Evolutionary conservation across 108 stramenopile species (phyloP).

Genomic region (Cylindrotheca fusiformis): DNA sequence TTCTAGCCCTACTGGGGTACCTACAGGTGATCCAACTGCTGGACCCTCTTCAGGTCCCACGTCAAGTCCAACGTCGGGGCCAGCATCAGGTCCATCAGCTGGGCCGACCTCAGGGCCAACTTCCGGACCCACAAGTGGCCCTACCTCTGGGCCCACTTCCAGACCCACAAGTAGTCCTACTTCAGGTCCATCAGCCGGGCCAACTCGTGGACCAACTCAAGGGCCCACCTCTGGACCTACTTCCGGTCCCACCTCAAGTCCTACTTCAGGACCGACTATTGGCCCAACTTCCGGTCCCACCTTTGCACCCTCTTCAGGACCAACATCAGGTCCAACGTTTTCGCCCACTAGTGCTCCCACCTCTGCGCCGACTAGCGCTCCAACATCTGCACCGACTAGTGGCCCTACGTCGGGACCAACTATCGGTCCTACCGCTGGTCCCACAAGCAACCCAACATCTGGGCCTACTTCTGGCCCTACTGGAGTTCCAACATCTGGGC

Average conservation of each 20-base stretch:
- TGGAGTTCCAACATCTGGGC: not conserved
- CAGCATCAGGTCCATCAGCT: conserved; percentile 8
- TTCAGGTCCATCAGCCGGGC: conserved; percentile 2
- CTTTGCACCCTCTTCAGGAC: not conserved
- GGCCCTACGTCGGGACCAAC: not conserved
- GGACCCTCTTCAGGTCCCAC: conserved; percentile 7
- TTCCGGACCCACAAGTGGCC: conserved; percentile 1
- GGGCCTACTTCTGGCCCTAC: conserved; percentile 21
- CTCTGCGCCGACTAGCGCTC: conserved; percentile 7
- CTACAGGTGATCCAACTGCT: conserved; percentile 5
- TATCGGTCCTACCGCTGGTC: conserved; percentile 2
- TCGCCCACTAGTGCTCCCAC: not conserved
- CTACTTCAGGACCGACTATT: conserved; percentile 10
- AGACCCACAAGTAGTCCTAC: conserved; percentile 8
- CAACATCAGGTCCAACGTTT: not conserved
- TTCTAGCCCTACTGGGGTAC: conserved; percentile 12
- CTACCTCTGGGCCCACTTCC: conserved; percentile 3
- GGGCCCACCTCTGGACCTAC: conserved; percentile 11
- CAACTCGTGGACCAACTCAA: conserved; percentile 3
- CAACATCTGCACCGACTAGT: conserved; percentile 9
- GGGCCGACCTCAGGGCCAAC: conserved; percentile 2
- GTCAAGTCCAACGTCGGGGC: not conserved
- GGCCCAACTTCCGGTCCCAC: conserved; percentile 6
- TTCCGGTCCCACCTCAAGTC: conserved; percentile 4
- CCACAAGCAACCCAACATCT: conserved; percentile 3